These are phyloP conservation scores for Oryza meyeriana DNA, from an alignment of 176 grass and related monocot species.

Conservation along the genomic window DNA sequence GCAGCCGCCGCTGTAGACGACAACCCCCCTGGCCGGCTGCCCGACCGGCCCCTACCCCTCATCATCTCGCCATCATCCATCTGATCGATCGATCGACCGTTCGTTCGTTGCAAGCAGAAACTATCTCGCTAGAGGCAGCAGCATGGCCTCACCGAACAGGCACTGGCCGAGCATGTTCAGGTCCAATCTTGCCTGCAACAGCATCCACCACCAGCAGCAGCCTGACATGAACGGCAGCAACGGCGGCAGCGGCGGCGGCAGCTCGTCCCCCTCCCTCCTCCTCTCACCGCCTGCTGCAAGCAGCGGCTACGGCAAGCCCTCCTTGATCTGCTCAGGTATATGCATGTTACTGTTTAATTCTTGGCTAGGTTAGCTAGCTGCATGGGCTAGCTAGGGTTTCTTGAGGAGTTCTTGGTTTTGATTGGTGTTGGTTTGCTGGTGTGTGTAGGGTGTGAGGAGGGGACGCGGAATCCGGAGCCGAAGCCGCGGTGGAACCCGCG, in stretches of 20 bases:
- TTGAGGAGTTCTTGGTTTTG: not conserved
- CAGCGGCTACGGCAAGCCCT: conserved; percentile 37
- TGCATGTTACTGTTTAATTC: conserved; percentile 30
- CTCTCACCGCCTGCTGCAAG: not conserved
- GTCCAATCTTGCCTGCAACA: conserved; percentile 66
- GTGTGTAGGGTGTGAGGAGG: conserved; percentile 63
- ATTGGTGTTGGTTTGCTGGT: not conserved
- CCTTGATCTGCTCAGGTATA: conserved; percentile 68
- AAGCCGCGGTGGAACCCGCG: conserved; percentile 90
- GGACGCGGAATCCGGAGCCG: conserved; percentile 52
- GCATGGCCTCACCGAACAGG: conserved; percentile 86
- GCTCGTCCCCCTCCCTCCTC: not conserved
- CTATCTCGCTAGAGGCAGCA: too few relatives aligned
- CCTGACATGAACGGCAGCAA: conserved; percentile 62
- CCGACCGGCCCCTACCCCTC: not conserved
- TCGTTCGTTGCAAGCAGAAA: not conserved
- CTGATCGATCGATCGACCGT: not conserved
- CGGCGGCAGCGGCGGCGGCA: not conserved
- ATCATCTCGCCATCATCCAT: not conserved
- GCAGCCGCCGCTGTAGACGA: not conserved
- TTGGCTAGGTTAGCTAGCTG: not conserved
- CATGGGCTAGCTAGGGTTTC: conserved; percentile 31
- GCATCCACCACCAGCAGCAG: conserved; percentile 42
- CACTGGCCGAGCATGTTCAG: conserved; percentile 99
- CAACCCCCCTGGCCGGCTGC: not conserved